A percentile compares a stretch with the other conserved stretches of the same genome.
These are phyloP conservation scores for Pichia ethanolica DNA, from an alignment of 805 yeast genomes.

Conservation along the genomic window DNA sequence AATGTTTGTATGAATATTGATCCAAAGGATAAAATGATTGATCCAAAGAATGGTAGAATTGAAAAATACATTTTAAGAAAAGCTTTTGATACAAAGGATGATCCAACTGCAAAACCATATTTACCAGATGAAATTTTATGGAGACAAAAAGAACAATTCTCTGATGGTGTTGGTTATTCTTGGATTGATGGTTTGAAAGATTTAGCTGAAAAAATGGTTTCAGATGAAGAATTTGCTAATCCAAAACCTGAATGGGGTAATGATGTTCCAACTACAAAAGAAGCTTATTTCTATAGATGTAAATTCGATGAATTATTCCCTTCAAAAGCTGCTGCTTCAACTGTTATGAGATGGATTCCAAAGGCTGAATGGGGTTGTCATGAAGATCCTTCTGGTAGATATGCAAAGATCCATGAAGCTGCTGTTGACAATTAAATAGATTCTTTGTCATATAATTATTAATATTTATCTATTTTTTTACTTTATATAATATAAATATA, in stretches of 20 bases:
- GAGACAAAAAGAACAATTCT: constrained; percentile 99
- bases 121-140: constrained; percentile 94
- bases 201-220: constrained; percentile 75
- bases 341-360: constrained; percentile 99
- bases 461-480: no score
- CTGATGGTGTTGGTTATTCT: constrained; percentile 99
- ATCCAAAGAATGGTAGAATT: constrained; percentile 62
- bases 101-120: constrained; percentile 71
- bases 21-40: constrained; percentile 86
- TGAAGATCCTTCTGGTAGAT: constrained; percentile 98
- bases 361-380: constrained; percentile 99
- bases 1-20: constrained; percentile 90
- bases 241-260: constrained; percentile 96
- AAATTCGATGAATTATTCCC: constrained; percentile 93
- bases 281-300: constrained; percentile 98
- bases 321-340: constrained; percentile 83
- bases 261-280: constrained; percentile 94
- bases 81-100: constrained; percentile 92
- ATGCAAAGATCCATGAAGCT: constrained; percentile 80
- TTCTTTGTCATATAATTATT: not conserved
- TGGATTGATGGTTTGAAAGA: constrained; percentile 99
- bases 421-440: constrained; percentile 31
- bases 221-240: constrained; percentile 84
- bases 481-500: no score
- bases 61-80: constrained; percentile 96